Conservation (phyloP, 2,329 filamentous ascomycete genomes). For the Thermomyces lanuginosus region DNA sequence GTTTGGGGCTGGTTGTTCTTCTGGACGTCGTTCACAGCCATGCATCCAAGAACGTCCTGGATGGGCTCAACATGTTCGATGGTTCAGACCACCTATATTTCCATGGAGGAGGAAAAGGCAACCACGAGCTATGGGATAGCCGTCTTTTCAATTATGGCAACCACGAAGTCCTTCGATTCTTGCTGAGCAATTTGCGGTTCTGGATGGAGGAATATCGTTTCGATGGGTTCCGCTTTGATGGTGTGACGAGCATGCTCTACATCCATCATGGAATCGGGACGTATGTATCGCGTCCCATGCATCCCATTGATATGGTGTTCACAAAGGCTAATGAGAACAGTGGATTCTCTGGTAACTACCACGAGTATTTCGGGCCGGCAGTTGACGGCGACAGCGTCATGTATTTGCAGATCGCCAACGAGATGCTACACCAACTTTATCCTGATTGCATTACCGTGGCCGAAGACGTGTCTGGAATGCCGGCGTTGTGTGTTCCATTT, state of each 20-base stretch:
- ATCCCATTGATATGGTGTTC: slow-evolving; percentile 2
- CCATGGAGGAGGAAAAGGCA: slow-evolving; percentile 68
- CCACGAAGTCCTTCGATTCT: slow-evolving; percentile 88
- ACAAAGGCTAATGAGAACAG: slow-evolving; percentile 27
- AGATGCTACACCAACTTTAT: slow-evolving; percentile 84
- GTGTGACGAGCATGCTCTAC: slow-evolving; percentile 97
- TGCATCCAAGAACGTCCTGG: slow-evolving; percentile 90
- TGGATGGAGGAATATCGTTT: slow-evolving; percentile 99
- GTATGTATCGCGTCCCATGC: slow-evolving; percentile 36
- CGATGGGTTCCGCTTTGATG: slow-evolving; percentile 94
- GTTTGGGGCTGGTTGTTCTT: slow-evolving; percentile 76
- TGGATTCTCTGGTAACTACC: slow-evolving; percentile 92
- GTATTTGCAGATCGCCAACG: slow-evolving; percentile 92
- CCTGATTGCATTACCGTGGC: slow-evolving; percentile 80
- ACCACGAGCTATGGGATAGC: slow-evolving; percentile 90
- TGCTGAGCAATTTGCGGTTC: slow-evolving; percentile 87
- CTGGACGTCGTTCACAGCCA: slow-evolving; percentile 96
- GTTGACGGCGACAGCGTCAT: slow-evolving; percentile 90
- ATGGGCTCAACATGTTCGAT: slow-evolving; percentile 92
- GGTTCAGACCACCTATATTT: slow-evolving; percentile 93
- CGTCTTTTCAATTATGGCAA: slow-evolving; percentile 92
- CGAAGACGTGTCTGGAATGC: slow-evolving; percentile 97
- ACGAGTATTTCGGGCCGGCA: slow-evolving; percentile 82
- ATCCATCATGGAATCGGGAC: slow-evolving; percentile 91
- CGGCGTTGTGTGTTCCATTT: slow-evolving; percentile 75